Conservation (phyloP, 768 basidiomycete genomes). For the Kockovaella imperatae region DNA sequence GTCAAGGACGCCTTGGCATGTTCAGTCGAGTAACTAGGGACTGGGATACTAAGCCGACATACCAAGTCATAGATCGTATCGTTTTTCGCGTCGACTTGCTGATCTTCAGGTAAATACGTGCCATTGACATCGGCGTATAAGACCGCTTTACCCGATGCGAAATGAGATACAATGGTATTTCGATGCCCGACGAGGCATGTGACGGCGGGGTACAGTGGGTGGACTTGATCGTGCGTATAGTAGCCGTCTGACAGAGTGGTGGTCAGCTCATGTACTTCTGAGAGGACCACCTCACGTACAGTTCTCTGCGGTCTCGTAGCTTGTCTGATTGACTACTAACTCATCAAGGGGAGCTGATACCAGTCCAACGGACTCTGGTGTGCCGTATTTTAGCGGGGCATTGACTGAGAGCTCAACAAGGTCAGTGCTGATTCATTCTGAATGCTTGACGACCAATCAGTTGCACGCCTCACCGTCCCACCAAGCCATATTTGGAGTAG, state of each 20-base stretch:
- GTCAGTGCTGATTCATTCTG: too few relatives aligned
- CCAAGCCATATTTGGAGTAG: too few relatives aligned
- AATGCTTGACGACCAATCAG: too few relatives aligned
- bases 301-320: conserved; percentile 2
- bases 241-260: not conserved
- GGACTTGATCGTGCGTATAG: conserved; percentile 1
- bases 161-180: conserved; percentile 9
- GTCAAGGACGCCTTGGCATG: not conserved
- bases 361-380: conserved; percentile 2
- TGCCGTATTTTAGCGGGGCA: conserved; percentile 4
- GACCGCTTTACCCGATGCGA: conserved; percentile 1
- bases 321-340: conserved; percentile 1
- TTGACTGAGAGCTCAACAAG: too few relatives aligned
- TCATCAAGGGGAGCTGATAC: conserved; percentile 2
- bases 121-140: conserved; percentile 10
- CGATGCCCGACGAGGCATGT: conserved; percentile 5
- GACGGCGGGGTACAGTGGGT: conserved; percentile 10
- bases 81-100: not conserved
- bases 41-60: not conserved
- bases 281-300: not conserved
- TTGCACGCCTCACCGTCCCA: too few relatives aligned
- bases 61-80: conserved; percentile 9
- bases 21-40: not conserved
- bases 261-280: not conserved
- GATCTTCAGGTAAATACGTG: not conserved